phyloP scores from a whole-genome alignment of 1,139 yeast genomes.

The Geotrichum restrictum region DNA sequence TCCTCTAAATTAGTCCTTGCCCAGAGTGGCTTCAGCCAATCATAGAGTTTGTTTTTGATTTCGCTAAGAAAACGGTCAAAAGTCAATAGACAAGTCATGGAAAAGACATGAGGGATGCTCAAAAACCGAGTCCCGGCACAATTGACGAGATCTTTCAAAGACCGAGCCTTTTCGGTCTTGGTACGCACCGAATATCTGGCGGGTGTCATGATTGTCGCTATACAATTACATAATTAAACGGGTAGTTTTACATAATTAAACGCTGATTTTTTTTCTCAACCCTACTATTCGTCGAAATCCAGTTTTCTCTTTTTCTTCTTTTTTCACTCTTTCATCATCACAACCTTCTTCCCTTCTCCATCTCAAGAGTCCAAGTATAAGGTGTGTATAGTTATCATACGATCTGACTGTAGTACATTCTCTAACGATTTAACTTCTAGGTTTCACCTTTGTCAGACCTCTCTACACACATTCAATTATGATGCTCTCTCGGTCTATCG shows the following conservation, averaged over 20 bases:
- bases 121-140: neutral
- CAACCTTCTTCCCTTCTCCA: conserved; percentile 7
- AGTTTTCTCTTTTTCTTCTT: conserved; percentile 8
- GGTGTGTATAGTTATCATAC: conserved; percentile 1
- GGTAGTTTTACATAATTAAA: neutral
- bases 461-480: neutral
- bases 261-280: conserved; percentile 15
- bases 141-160: neutral
- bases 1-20: neutral
- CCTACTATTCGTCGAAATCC: conserved; percentile 20
- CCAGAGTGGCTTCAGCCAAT: neutral
- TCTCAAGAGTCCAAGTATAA: conserved; percentile 10
- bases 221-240: no score
- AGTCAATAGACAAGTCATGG: neutral
- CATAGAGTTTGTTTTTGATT: neutral
- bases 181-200: no score
- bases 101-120: neutral
- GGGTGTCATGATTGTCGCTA: no score
- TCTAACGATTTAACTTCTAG: neutral
- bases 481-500: conserved; percentile 22
- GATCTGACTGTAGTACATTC: neutral
- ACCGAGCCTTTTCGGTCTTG: neutral
- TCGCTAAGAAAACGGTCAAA: neutral
- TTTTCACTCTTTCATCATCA: conserved; percentile 7
- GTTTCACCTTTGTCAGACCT: conserved; percentile 5